Evolutionary conservation across 768 basidiomycete species (phyloP).

Genomic region (Trametopsis cervina): DNA sequence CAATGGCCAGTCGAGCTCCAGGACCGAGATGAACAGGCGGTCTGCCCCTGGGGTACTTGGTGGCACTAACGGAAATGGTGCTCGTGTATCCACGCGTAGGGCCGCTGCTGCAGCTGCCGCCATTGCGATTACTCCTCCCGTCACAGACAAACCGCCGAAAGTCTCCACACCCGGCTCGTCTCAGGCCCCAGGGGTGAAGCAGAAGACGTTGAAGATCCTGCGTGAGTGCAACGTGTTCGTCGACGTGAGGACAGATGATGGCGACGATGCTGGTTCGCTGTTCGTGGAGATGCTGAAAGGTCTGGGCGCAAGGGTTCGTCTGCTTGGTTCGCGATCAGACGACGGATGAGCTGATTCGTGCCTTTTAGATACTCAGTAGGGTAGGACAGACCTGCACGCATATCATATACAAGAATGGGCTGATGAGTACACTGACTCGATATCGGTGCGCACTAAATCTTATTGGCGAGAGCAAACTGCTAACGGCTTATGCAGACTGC

Average conservation of each 20-base stretch:
- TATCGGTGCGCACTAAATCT: slow-evolving; percentile 45
- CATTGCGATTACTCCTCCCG: slow-evolving; percentile 1
- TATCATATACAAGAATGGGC: slow-evolving; percentile 80
- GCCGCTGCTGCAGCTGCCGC: neutral
- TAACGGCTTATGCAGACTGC: slow-evolving; percentile 31
- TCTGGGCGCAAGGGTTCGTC: slow-evolving; percentile 74
- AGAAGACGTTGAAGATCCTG: slow-evolving; percentile 42
- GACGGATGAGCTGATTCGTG: no score
- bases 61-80: slow-evolving; percentile 1
- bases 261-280: slow-evolving; percentile 72
- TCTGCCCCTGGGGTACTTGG: slow-evolving; percentile 9
- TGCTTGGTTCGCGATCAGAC: neutral
- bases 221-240: slow-evolving; percentile 78
- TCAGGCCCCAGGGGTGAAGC: slow-evolving; percentile 6
- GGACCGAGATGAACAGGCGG: neutral
- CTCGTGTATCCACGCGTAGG: slow-evolving; percentile 6
- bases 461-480: neutral
- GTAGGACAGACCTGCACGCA: slow-evolving; percentile 75
- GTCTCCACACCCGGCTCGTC: slow-evolving; percentile 10
- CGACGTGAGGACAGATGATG: slow-evolving; percentile 68
- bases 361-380: slow-evolving; percentile 48
- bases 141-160: neutral
- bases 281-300: slow-evolving; percentile 79
- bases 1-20: slow-evolving; percentile 3
- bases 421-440: slow-evolving; percentile 63